Evolutionary conservation across 352 stramenopile genomes (phyloP), one percentile per base, ranked within the genome.

Genomic region (Globisporangium iwayamae): DNA sequence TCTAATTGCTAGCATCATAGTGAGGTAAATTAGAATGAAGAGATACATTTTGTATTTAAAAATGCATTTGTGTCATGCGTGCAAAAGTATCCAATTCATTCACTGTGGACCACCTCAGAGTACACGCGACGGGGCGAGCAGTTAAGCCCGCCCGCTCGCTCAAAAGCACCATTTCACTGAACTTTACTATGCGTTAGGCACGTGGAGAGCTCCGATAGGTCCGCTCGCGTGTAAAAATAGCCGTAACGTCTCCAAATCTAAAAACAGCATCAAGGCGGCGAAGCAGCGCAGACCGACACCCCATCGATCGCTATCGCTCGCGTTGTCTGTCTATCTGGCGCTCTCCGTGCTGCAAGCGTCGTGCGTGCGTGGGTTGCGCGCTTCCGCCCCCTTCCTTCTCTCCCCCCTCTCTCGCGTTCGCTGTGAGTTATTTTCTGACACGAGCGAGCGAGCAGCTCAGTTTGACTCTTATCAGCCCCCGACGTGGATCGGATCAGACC

Each of bases 341-440:
- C 50, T 20, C 30, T 28, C 51, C 13, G n/a, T 57, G 22, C 43
- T 48, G 36, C 36, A 38, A 34, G 25, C 20, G 16, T 34, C 25
- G 25, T 28, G 25, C 32, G 32, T 36, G 32, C 39, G 14, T 51
- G 18, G 11, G n/a, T 60, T 45, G n/a, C 55, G 32, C 22, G 22
- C 32, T 47, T 22, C 55, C 22, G 20, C 20, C 22, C 4, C 34
- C 39, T 61, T 53, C n/a, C 11, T 4, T n/a, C 30, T 18, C 28
- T 8, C 52, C 30, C 20, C 10, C 39, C 56, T 13, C 18, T 7
- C 25, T 18, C 38, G 34, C 54, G 11, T 36, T 47, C 13, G 20
- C 38, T 60, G 56, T 62, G 56, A 62, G 56, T 62, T 62, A 62
- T 62, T 62, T 54, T 62, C 56, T 41, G 28, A 22, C 41, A 38